Base-by-base conservation (phyloP, 2,329 filamentous ascomycete genomes). In the Nemania sp. region DNA sequence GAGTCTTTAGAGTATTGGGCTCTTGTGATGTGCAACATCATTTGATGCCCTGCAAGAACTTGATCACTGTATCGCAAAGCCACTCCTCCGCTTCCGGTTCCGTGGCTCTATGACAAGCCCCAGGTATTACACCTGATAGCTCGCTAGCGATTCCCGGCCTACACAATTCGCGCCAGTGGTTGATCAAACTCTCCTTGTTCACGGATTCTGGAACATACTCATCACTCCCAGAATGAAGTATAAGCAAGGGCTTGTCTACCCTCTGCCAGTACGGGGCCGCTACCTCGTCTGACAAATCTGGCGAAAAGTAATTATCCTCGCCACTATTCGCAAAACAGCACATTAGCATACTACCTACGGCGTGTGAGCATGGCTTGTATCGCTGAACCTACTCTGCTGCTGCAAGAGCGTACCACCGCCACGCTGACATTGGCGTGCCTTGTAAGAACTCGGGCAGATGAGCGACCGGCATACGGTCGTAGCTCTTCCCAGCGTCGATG, bases 281-380 rank as follows among this genome's bases (percentile, higher is more conserved):
- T 17, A 80, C 78, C 34, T 83, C 79, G 34, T 81, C 77, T 9
- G 66, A 52, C n/a, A 95, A 77, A 71, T 95, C 90, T 2, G 86
- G 87, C n/a, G 90, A 93, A 77, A 96, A 97, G 71, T 90, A 91
- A 72, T 97, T 93, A 72, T 97, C 93, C 60, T 90, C 89, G 10
- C 88, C 90, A 5, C 86, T 85, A 49, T 47, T 3, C 62, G 18
- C 35, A 6, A 25, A 9, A 45, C 45, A n/a, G 46, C 34, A 54
- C 39, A 37, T 34, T 17, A 42, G 21, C 17, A 51, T 11, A n/a
- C 15, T 25, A 34, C 21, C 15, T 25, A 34, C 21, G 37, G 11
- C 13, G 6, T 15, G 29, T 42, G 10, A 21, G 20, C 2, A 20
- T 13, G 43, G 3, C 32, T 11, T 29, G 18, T 29, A 50, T 50